These are phyloP conservation scores for Ogataea neopini DNA, from an alignment of 805 yeast species.

Conservation along the genomic window DNA sequence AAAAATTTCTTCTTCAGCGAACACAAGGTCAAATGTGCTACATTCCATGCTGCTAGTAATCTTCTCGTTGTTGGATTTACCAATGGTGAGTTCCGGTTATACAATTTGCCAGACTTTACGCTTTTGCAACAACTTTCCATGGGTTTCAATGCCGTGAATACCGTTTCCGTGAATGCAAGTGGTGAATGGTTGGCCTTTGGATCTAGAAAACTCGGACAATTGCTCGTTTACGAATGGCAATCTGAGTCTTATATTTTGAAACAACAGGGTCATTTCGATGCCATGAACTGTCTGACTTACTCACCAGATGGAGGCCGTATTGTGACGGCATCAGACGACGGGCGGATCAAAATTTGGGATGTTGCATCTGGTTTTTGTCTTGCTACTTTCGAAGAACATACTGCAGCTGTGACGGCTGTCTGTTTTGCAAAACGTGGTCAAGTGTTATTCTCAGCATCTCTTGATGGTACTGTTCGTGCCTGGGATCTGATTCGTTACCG, in stretches of 20 bases:
- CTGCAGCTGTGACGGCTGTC: conserved; percentile 84
- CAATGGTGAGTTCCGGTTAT: conserved; percentile 87
- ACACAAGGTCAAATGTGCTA: conserved; percentile 72
- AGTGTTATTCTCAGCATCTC: conserved; percentile 85
- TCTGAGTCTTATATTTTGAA: conserved; percentile 92
- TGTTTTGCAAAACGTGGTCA: conserved; percentile 88
- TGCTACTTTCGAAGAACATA: conserved; percentile 88
- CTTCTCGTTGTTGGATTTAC: conserved; percentile 85
- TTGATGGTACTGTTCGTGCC: conserved; percentile 96
- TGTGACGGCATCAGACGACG: conserved; percentile 95
- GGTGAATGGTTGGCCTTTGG: conserved; percentile 99
- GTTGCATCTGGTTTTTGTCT: conserved; percentile 88
- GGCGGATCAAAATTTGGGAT: conserved; percentile 97
- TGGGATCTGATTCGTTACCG: conserved; percentile 94
- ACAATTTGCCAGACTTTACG: conserved; percentile 80
- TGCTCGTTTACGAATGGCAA: conserved; percentile 98
- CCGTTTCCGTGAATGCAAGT: conserved; percentile 72
- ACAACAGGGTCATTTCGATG: conserved; percentile 96
- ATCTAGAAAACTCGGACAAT: conserved; percentile 85
- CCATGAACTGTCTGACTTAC: conserved; percentile 79
- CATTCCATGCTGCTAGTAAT: conserved; percentile 74
- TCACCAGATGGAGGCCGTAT: conserved; percentile 94
- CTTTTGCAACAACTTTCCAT: conserved; percentile 84
- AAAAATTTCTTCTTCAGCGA: conserved; percentile 76
- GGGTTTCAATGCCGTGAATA: conserved; percentile 88